Base-by-base conservation (phyloP, 2,329 filamentous ascomycete genomes). In the Cordyceps militaris region DNA sequence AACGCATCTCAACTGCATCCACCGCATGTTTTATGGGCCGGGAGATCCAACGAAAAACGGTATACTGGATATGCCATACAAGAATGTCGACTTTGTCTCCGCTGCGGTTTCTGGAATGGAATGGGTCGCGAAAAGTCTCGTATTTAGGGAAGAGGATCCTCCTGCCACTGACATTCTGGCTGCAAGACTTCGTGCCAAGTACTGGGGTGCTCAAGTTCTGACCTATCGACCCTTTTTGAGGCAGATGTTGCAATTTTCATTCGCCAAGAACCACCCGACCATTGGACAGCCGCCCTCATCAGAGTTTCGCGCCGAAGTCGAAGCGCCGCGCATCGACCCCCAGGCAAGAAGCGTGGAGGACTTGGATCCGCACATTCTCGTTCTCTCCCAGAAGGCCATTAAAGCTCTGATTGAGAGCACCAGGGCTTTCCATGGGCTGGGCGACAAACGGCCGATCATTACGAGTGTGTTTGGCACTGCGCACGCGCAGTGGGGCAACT, bases 401-500 rank as follows among this genome's bases (percentile, higher is more conserved):
- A 76, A 84, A 44, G 89, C 91, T 7, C 83, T 96, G 1, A 84
- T 96, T 55, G 79, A 88, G 67, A 97, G 93, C 69, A 97, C 93
- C 0, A 81, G 84, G 56, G 90, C 91, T 1, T 96, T 97, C 68
- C 79, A 87, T 61, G 77, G 78, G 2, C 78, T 89, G 26, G 76
- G 82, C 16, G 72, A 75, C n/a, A 73, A 81, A 61, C 83, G 91
- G 30, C 83, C 89, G 9, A 87, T 97, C 53, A 86, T 97, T 57
- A 97, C 93, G n/a, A 97, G 97, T 66, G 86, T 96, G 24, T 96
- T 96, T 72, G 92, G 93, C 54, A 97, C 93, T 19, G 88, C 91
- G 61, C 93, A 97, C 78, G 92, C 93, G 6, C 94, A 99, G 90
- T 99, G 95, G 77, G 93, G 94, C 59, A 97, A 97, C 69, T 83